Base-by-base conservation (phyloP, 208 protist species). In the Polymyxa betae region DNA sequence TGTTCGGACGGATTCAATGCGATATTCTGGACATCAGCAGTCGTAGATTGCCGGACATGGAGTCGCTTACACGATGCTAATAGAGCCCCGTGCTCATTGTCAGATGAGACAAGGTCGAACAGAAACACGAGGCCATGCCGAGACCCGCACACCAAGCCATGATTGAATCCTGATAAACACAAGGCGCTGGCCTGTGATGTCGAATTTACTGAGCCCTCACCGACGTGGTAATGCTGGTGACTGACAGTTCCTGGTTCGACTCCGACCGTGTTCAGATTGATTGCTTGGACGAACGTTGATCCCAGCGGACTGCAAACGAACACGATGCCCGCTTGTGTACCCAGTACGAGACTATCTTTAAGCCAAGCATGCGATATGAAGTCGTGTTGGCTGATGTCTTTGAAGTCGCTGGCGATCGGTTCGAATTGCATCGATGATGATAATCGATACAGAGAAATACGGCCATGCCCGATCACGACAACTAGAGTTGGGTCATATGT, bases 1-100 rank as follows among this genome's bases (percentile, higher is more conserved):
- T 66, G 20, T 66, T 66, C 54, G 54, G 54, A 66, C 54, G 54
- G 54, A 29, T 66, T 66, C 54, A 66, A 66, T 29, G 54, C 54
- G 20, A 66, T 16, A 29, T 29, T 32, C 54, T 16, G 16, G 54
- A 66, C 54, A 29, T 66, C 54, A 29, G 54, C 54, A 29, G 54
- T 66, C 20, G 20, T 29, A 29, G 20, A 32, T 29, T 66, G 16
- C 54, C 20, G 16, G 54, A 66, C 54, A 29, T 16, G 16, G 20
- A 66, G 29, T 32, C 54, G 54, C 54, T 29, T 66, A n/a, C n/a
- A n/a, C n/a, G n/a, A n/a, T n/a, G n/a, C n/a, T n/a, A n/a, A n/a
- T 16, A 66, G 54, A 16, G 54, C 54, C 54, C 54, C 54, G 54
- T 32, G 16, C 29, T 66, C 54, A 16, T 16, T 29, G 29, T 29